Evolutionary conservation across 1,139 yeast species (phyloP).

Genomic region (Suhomyces kunorum): DNA sequence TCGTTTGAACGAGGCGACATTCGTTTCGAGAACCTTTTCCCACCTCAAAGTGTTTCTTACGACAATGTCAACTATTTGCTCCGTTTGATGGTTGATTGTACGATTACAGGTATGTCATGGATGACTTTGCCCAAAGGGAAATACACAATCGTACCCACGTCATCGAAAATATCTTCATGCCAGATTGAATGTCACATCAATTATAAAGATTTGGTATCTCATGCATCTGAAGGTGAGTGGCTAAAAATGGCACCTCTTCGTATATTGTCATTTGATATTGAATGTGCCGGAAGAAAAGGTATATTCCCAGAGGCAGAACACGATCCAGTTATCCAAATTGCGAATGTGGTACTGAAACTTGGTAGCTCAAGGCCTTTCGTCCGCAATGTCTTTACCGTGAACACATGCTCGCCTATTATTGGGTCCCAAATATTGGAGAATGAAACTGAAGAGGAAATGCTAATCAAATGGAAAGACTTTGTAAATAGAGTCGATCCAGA

Average conservation of each 20-base stretch:
- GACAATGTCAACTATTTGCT: conserved; percentile 87
- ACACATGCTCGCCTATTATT: conserved; percentile 88
- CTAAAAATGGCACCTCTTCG: conserved; percentile 91
- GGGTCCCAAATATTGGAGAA: conserved; percentile 88
- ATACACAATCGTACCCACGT: conserved; percentile 49
- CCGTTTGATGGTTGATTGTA: conserved; percentile 89
- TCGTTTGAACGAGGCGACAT: conserved; percentile 85
- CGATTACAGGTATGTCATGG: conserved; percentile 98
- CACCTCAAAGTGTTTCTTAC: conserved; percentile 65
- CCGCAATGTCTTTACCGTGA: conserved; percentile 90
- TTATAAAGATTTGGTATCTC: conserved; percentile 70
- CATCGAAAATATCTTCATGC: conserved; percentile 62
- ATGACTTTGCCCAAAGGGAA: conserved; percentile 78
- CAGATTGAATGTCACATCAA: conserved; percentile 80
- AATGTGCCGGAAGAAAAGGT: conserved; percentile 98
- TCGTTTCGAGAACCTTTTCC: conserved; percentile 62
- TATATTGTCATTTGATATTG: conserved; percentile 92
- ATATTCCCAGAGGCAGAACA: conserved; percentile 92
- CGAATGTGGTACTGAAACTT: conserved; percentile 83
- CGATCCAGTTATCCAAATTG: conserved; percentile 96
- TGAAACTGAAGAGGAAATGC: conserved; percentile 76
- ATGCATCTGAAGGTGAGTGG: conserved; percentile 93
- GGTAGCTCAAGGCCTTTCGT: conserved; percentile 86
- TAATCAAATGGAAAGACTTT: conserved; percentile 82
- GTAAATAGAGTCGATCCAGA: conserved; percentile 87